Conservation (phyloP, 2,329 filamentous ascomycete species). For the Neopestalotiopsis rosae region DNA sequence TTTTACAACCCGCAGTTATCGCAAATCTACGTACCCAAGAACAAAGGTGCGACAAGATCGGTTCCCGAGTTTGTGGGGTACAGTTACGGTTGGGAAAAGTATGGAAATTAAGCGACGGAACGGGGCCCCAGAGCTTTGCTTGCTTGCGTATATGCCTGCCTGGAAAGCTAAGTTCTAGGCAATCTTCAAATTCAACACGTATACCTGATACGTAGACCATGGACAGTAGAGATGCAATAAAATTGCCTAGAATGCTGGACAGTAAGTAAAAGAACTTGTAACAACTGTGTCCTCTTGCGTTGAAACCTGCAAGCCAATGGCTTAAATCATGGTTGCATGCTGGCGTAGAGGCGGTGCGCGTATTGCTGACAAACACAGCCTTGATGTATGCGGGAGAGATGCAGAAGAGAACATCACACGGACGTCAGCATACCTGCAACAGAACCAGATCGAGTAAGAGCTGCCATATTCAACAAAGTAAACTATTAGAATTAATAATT, state of each 20-base stretch:
- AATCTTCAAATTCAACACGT: neutral
- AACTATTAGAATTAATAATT: too few species aligned
- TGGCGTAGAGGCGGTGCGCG: conserved; percentile 6
- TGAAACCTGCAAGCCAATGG: neutral
- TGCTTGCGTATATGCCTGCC: conserved; percentile 5
- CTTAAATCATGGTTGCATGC: neutral
- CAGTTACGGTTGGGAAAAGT: neutral
- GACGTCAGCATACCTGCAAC: neutral
- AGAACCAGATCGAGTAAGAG: neutral
- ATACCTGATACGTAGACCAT: neutral
- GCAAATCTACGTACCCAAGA: neutral
- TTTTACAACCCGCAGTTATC: neutral
- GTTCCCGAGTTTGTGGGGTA: neutral
- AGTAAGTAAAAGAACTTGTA: neutral
- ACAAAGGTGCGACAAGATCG: conserved; percentile 2
- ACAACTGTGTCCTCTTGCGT: neutral
- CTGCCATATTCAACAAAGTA: neutral
- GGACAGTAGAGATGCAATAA: neutral
- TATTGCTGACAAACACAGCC: conserved; percentile 3
- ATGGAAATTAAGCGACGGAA: conserved; percentile 1
- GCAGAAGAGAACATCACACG: neutral
- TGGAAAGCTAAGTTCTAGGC: neutral
- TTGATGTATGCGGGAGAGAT: neutral
- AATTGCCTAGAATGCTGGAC: neutral
- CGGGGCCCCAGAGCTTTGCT: neutral